Conservation (phyloP, 805 yeast species). For the Teunomyces kruisii region DNA sequence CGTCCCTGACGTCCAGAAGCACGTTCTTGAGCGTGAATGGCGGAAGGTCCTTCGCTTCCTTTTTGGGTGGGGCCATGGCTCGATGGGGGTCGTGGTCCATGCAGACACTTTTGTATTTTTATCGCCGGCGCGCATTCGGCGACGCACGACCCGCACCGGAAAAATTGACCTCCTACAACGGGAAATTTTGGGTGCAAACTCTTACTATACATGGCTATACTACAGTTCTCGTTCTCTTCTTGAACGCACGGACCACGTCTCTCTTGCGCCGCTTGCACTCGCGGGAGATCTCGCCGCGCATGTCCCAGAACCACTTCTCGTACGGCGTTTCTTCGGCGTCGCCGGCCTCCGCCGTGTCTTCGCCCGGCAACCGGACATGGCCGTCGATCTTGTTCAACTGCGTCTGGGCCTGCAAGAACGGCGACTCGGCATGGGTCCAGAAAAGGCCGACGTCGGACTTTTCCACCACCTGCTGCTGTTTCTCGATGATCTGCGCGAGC, state of each 20-base stretch:
- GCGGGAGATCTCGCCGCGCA: conserved; percentile 76
- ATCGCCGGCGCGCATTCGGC: background rate
- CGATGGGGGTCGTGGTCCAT: background rate
- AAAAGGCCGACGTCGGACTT: conserved; percentile 52
- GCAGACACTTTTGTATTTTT: background rate
- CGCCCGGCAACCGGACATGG: conserved; percentile 38
- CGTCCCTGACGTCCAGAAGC: conserved; percentile 44
- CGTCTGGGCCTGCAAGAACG: conserved; percentile 82
- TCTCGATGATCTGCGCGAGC: conserved; percentile 30
- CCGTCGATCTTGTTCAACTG: conserved; percentile 59
- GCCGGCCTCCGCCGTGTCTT: conserved; percentile 29
- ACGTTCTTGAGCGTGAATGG: conserved; percentile 50
- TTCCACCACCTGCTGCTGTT: conserved; percentile 19
- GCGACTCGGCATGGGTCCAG: conserved; percentile 82
- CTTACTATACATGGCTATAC: background rate
- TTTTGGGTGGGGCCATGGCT: background rate
- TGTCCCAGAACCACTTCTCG: conserved; percentile 78
- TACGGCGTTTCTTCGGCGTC: conserved; percentile 43
- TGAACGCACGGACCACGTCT: conserved; percentile 63
- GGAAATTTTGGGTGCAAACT: conserved; percentile 1
- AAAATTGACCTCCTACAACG: too few relatives aligned
- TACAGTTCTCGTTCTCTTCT: conserved; percentile 36
- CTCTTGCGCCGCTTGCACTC: conserved; percentile 73
- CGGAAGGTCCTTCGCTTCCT: conserved; percentile 26
- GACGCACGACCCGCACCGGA: background rate